A percentile compares a stretch with the other conserved stretches of the same genome.
Conservation (phyloP, 2,329 filamentous ascomycete species). For the Microsporum audouinii region DNA sequence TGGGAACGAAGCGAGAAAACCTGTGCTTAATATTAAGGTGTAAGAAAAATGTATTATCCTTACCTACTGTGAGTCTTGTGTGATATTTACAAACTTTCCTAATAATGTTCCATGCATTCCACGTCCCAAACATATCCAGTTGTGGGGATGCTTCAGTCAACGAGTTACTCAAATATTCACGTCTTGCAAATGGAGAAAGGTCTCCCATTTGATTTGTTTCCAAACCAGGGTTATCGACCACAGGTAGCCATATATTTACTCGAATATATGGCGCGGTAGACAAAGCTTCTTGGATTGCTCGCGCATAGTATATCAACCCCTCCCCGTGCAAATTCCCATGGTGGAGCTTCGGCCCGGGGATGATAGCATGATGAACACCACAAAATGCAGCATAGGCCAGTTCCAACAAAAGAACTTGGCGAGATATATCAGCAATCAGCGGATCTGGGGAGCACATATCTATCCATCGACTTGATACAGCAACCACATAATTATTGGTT, state of each 20-base stretch:
- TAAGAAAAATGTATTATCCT: constrained; percentile 27
- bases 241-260: constrained; percentile 69
- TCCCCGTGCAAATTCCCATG: constrained; percentile 40
- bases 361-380: constrained; percentile 69
- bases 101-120: constrained; percentile 91
- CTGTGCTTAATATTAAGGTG: neutral
- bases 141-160: constrained; percentile 33
- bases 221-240: constrained; percentile 61
- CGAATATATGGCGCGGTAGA: constrained; percentile 63
- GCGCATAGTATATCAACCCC: constrained; percentile 61
- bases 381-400: constrained; percentile 93
- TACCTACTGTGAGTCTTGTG: constrained; percentile 70
- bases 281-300: constrained; percentile 71
- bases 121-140: constrained; percentile 63
- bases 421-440: constrained; percentile 71
- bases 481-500: constrained; percentile 66
- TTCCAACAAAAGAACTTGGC: constrained; percentile 81
- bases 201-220: constrained; percentile 37
- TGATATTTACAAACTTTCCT: constrained; percentile 78
- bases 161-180: constrained; percentile 26
- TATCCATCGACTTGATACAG: constrained; percentile 81
- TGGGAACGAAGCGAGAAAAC: neutral
- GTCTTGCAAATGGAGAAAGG: constrained; percentile 33
- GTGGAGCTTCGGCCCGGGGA: constrained; percentile 63
- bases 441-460: constrained; percentile 76